A percentile compares a stretch with the other conserved stretches of the same genome.
Evolutionary conservation across 2,329 filamentous ascomycete species (phyloP).

Genomic region (Claviceps pazoutovae): DNA sequence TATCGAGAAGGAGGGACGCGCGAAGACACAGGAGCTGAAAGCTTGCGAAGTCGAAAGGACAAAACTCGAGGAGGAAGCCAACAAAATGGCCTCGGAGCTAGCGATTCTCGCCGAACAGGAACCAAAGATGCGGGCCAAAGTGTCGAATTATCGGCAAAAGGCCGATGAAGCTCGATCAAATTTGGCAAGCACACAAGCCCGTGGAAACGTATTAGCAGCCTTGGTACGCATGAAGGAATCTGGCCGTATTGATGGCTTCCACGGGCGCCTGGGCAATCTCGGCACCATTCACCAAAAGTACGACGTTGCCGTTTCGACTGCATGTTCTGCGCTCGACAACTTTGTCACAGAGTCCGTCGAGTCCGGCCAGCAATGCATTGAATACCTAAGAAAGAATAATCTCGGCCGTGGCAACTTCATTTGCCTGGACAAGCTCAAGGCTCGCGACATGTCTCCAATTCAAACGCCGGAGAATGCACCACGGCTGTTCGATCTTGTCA

Average conservation of each 20-base stretch:
- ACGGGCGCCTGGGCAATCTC: conserved; percentile 85
- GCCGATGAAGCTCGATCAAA: conserved; percentile 91
- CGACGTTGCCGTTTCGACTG: conserved; percentile 95
- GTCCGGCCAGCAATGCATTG: conserved; percentile 93
- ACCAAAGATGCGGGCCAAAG: conserved; percentile 65
- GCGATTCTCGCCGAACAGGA: conserved; percentile 62
- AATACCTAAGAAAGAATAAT: conserved; percentile 94
- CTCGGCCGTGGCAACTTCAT: conserved; percentile 96
- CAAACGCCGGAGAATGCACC: conserved; percentile 86
- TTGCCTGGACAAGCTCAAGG: conserved; percentile 73
- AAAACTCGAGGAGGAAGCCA: conserved; percentile 59
- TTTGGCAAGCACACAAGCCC: conserved; percentile 77
- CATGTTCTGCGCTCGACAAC: conserved; percentile 81
- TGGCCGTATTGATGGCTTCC: conserved; percentile 91
- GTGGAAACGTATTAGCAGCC: conserved; percentile 81
- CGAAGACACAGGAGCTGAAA: conserved; percentile 63
- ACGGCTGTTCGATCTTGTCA: conserved; percentile 83
- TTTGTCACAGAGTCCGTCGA: conserved; percentile 96
- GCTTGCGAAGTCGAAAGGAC: conserved; percentile 60
- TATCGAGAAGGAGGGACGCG: conserved; percentile 56
- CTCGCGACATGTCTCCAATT: conserved; percentile 64
- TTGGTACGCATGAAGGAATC: conserved; percentile 93
- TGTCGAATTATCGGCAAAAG: conserved; percentile 84
- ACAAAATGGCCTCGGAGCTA: conserved; percentile 58
- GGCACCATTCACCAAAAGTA: conserved; percentile 89